These are phyloP conservation scores for Euphorbia schlechtendalii DNA, from an alignment of 441 rosid species.

Conservation along the genomic window DNA sequence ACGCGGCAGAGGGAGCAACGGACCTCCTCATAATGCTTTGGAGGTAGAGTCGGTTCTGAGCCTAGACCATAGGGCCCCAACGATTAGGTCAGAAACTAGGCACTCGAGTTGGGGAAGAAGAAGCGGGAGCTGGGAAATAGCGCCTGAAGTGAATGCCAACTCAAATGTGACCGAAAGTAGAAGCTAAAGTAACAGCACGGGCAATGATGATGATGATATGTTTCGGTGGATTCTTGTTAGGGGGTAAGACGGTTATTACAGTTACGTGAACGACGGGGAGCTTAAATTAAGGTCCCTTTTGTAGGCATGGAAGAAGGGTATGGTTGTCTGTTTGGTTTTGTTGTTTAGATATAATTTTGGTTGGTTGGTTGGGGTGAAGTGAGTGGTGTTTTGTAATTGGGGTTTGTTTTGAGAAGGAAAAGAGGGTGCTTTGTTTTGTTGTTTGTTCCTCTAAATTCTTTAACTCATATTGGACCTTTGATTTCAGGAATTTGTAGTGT, in stretches of 20 bases:
- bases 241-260: not conserved
- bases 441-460: slow-evolving; percentile 13
- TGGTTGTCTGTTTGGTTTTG: slow-evolving; percentile 13
- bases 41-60: slow-evolving; percentile 49
- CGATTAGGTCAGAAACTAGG: slow-evolving; percentile 48
- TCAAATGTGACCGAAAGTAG: slow-evolving; percentile 51
- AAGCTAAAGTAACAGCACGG: slow-evolving; percentile 40
- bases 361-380: slow-evolving; percentile 14
- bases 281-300: slow-evolving; percentile 15
- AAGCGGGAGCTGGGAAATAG: slow-evolving; percentile 65
- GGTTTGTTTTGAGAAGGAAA: slow-evolving; percentile 26
- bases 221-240: not conserved
- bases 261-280: slow-evolving; percentile 21
- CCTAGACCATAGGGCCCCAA: slow-evolving; percentile 56
- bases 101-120: slow-evolving; percentile 70
- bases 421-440: slow-evolving; percentile 10
- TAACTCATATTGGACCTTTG: slow-evolving; percentile 19
- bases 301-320: slow-evolving; percentile 6
- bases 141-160: slow-evolving; percentile 45
- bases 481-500: slow-evolving; percentile 22
- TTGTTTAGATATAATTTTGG: not conserved
- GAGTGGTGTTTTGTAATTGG: not conserved
- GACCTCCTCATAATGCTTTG: slow-evolving; percentile 34
- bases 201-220: slow-evolving; percentile 24
- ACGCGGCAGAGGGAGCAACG: slow-evolving; percentile 56